Evolutionary conservation across 2,329 filamentous ascomycete genomes (phyloP), one percentile per base, ranked within the genome.

Genomic region (Aspergillus thermomutatus): DNA sequence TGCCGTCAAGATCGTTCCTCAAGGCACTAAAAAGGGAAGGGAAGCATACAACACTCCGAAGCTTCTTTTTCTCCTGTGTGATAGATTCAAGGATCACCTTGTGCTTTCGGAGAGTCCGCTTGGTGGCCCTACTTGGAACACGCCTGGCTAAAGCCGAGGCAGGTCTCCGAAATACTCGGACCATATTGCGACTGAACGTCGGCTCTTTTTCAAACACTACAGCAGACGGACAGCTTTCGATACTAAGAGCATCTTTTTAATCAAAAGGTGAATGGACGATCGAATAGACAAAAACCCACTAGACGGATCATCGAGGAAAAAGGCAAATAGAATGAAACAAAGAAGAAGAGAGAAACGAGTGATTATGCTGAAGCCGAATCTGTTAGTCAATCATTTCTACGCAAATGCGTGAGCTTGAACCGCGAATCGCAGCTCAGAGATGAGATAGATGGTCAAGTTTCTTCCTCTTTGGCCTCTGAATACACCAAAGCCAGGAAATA

Each of bases 1-100:
- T 28, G 54, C 60, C 56, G 72, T 79, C 66, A 77, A 72, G 68
- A 61, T 61, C 25, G 57, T 48, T 45, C 40, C 31, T 37, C n/a
- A 50, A 49, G 49, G 55, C 37, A 14, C 34, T 47, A 45, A 48
- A n/a, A 52, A 52, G 53, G 53, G 51, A 41, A 45, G 21, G n/a
- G n/a, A 43, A 60, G 73, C 79, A 66, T 73, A 81, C 79, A 54
- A 79, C 73, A 58, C 81, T 80, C 53, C 80, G 77, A 49, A 86
- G 76, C 65, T 83, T 86, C 66, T 82, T 84, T 72, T 85, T 85
- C 67, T 83, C 82, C 60, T 82, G 81, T 3, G 83, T 80, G 48
- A 86, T 74, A 17, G 77, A 79, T 67, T 85, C 82, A 55, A 86
- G 73, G 27, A 87, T 77, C 50, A 86, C 80, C 66, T 85, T 86